Conservation (phyloP, 140 eudicot species). For the Oenanthe javanica region DNA sequence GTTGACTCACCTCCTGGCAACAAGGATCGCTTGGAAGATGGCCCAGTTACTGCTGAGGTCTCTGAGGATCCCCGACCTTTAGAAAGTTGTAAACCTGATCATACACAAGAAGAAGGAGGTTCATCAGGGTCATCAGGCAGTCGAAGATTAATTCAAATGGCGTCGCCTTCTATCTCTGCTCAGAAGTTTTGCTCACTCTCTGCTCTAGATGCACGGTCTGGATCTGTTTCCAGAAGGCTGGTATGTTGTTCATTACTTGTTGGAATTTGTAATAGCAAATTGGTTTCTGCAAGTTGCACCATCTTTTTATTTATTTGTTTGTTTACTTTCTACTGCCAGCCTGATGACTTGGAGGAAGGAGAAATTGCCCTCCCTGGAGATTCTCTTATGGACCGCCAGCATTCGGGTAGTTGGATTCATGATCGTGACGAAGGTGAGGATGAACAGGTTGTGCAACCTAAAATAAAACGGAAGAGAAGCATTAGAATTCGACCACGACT, state of each 20-base stretch:
- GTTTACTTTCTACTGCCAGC: constrained; percentile 26
- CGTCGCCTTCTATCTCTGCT: constrained; percentile 69
- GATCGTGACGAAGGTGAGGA: constrained; percentile 90
- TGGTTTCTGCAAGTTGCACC: constrained; percentile 8
- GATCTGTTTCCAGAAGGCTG: constrained; percentile 60
- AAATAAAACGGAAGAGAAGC: constrained; percentile 81
- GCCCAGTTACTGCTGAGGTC: constrained; percentile 35
- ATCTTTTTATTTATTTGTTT: constrained; percentile 1
- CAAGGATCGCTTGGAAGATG: constrained; percentile 48
- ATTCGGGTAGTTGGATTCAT: constrained; percentile 76
- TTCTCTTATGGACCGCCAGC: constrained; percentile 66
- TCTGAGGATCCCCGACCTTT: constrained; percentile 43
- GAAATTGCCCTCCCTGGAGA: constrained; percentile 84
- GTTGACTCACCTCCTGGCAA: constrained; percentile 31
- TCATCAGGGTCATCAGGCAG: constrained; percentile 80
- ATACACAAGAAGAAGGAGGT: constrained; percentile 48
- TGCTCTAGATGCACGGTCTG: constrained; percentile 71
- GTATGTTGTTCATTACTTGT: constrained; percentile 29
- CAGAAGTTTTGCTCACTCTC: constrained; percentile 89
- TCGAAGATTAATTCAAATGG: constrained; percentile 33
- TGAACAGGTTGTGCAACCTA: constrained; percentile 88
- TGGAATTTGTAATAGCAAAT: not conserved
- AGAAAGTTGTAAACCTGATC: constrained; percentile 19
- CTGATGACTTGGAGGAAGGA: constrained; percentile 94
- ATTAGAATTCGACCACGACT: constrained; percentile 67